These are phyloP conservation scores for Cyanophora paradoxa DNA, from an alignment of 78 protist species.

Conservation along the genomic window DNA sequence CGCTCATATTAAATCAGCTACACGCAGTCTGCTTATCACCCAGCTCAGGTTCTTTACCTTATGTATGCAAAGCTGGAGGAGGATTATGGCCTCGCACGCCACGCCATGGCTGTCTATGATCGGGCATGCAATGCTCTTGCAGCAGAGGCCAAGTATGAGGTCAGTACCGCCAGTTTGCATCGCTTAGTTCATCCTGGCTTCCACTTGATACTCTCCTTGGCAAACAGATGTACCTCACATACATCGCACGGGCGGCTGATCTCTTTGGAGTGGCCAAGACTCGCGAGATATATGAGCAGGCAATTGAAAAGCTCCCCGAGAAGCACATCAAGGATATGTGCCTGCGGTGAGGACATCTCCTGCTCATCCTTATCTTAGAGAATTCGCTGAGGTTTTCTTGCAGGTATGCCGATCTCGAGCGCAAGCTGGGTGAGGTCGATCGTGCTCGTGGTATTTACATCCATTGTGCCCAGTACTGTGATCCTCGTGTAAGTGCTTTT, in stretches of 20 bases:
- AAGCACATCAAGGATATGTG: constrained; percentile 56
- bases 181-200: background rate
- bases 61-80: constrained; percentile 38
- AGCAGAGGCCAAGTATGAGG: no score
- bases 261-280: constrained; percentile 69
- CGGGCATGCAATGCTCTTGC: constrained; percentile 55
- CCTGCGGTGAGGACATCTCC: constrained; percentile 75
- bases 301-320: constrained; percentile 70
- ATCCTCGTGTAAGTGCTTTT: constrained; percentile 35
- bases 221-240: constrained; percentile 59
- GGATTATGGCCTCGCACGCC: constrained; percentile 77
- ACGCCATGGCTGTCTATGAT: constrained; percentile 85
- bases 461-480: constrained; percentile 79
- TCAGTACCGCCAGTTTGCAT: no score
- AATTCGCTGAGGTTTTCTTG: no score
- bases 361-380: no score
- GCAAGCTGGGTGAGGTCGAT: constrained; percentile 91
- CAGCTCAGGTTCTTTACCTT: constrained; percentile 15
- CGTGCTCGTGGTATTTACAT: constrained; percentile 89
- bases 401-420: constrained; percentile 85
- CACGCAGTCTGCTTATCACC: constrained; percentile 14
- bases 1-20: constrained; percentile 57
- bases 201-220: background rate
- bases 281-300: constrained; percentile 84
- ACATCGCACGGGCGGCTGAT: constrained; percentile 72